These are phyloP conservation scores for Colletotrichum sp. DNA, from an alignment of 2,329 filamentous ascomycete genomes.

Conservation along the genomic window DNA sequence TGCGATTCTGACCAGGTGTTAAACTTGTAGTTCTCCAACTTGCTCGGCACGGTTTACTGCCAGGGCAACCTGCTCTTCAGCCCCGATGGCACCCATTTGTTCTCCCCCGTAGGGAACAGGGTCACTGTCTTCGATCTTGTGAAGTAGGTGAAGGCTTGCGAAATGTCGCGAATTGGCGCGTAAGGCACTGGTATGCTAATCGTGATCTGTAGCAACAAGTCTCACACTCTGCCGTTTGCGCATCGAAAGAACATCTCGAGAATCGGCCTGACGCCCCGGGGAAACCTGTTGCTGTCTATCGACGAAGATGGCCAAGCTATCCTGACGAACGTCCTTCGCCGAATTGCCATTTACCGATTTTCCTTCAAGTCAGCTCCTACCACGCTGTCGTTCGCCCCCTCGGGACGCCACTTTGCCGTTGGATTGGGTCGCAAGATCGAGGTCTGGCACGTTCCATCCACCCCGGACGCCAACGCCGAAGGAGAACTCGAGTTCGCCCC, in stretches of 20 bases:
- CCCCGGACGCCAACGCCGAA: slow-evolving; percentile 77
- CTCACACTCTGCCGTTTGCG: slow-evolving; percentile 84
- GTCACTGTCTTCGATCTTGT: slow-evolving; percentile 96
- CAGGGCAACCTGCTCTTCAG: slow-evolving; percentile 97
- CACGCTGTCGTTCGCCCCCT: slow-evolving; percentile 88
- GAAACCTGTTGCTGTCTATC: slow-evolving; percentile 89
- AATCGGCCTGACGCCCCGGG: slow-evolving; percentile 86
- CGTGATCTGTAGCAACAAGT: slow-evolving; percentile 71
- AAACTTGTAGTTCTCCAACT: slow-evolving; percentile 87
- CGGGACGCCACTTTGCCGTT: slow-evolving; percentile 88
- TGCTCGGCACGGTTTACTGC: slow-evolving; percentile 97
- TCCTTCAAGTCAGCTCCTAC: slow-evolving; percentile 88
- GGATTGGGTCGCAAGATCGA: slow-evolving; percentile 87
- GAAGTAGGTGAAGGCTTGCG: slow-evolving; percentile 64
- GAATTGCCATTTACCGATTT: slow-evolving; percentile 91
- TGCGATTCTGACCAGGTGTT: neutral
- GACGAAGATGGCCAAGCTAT: slow-evolving; percentile 96
- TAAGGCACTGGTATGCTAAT: neutral
- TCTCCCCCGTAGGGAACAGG: slow-evolving; percentile 95
- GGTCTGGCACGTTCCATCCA: slow-evolving; percentile 95
- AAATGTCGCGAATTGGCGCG: neutral
- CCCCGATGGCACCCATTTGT: slow-evolving; percentile 92
- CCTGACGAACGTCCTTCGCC: slow-evolving; percentile 85
- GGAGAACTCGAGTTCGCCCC: slow-evolving; percentile 94
- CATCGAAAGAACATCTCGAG: slow-evolving; percentile 93